phyloP scores from a whole-genome alignment of 495 filamentous ascomycete genomes.

The Daldinia concentrica region DNA sequence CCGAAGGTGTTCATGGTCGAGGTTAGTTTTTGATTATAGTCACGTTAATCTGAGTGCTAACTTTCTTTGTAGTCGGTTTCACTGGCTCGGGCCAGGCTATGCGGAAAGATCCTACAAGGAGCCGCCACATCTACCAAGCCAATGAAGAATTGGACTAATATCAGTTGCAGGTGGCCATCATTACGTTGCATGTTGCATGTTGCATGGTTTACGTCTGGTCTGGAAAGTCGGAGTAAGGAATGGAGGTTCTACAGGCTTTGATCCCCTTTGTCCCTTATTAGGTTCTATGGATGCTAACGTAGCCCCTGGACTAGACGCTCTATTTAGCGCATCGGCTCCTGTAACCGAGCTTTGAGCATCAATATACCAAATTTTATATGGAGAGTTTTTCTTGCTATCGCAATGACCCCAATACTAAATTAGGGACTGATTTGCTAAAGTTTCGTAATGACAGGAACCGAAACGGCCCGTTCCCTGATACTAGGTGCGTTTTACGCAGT shows the following conservation, averaged over 20 bases:
- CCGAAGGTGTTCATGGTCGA: slow-evolving; percentile 83
- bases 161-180: slow-evolving; percentile 30
- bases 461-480: background rate
- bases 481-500: background rate
- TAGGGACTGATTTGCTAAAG: slow-evolving; percentile 43
- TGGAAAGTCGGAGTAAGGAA: slow-evolving; percentile 17
- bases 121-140: slow-evolving; percentile 86
- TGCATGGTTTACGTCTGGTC: slow-evolving; percentile 10
- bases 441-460: slow-evolving; percentile 38
- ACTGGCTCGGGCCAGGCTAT: slow-evolving; percentile 93
- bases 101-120: slow-evolving; percentile 87
- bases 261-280: slow-evolving; percentile 46
- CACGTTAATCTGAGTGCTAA: slow-evolving; percentile 41
- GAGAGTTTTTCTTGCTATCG: slow-evolving; percentile 39
- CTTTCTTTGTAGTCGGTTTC: slow-evolving; percentile 76
- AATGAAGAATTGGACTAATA: slow-evolving; percentile 75
- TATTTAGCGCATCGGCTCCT: slow-evolving; percentile 36
- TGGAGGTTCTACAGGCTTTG: slow-evolving; percentile 45
- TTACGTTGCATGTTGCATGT: slow-evolving; percentile 7
- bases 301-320: slow-evolving; percentile 43
- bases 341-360: slow-evolving; percentile 36
- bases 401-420: slow-evolving; percentile 14
- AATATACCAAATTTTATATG: slow-evolving; percentile 32
- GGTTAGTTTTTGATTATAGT: slow-evolving; percentile 61
- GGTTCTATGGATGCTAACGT: slow-evolving; percentile 48